Evolutionary conservation across 306 rosid species (phyloP), one percentile per base, ranked within the genome.

Genomic region (Corylus avellana): DNA sequence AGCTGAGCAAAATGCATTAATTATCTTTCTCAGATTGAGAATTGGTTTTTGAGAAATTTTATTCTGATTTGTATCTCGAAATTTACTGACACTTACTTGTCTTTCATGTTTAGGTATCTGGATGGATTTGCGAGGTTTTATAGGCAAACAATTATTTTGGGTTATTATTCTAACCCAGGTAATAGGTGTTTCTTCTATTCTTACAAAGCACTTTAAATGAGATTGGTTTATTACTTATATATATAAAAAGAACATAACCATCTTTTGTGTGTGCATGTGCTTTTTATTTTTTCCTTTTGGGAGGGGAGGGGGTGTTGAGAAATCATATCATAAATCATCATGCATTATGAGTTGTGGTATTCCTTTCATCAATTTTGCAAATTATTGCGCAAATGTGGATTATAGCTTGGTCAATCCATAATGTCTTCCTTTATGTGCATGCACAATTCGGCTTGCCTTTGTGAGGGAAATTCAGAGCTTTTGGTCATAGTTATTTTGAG

Each of bases 131-230:
- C 98, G 27, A 88, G 81, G 84, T 86, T 86, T 74, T 94, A 90
- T 55, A 88, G 97, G 91, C 98, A 94, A 80, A 87, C 97, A 25
- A 86, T 94, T 77, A 80, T 94, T 70, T 82, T 91, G 80, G 92
- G 97, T 20, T 77, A 80, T 76, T 86, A 90, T 86, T 81, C 91
- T 55, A 90, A 87, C 83, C 95, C 93, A 86, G 97, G 98, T 92
- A 72, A 81, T 56, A 54, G 73, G 29, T 51, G 59, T 81, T 75
- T 62, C 51, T 67, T 66, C 59, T 68, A 72, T 61, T 72, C 5
- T 56, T 39, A 71, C 37, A 53, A 63, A 39, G 46, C 75, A 63
- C 73, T 25, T 32, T 32, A 2, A 32, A 32, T 32, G 35, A 32
- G 35, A 32, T 32, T 32, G 35, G 35, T 32, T 32, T 32, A 32